Evolutionary conservation across 345 rosid genomes (phyloP).

Genomic region (Eucalyptus regnans): DNA sequence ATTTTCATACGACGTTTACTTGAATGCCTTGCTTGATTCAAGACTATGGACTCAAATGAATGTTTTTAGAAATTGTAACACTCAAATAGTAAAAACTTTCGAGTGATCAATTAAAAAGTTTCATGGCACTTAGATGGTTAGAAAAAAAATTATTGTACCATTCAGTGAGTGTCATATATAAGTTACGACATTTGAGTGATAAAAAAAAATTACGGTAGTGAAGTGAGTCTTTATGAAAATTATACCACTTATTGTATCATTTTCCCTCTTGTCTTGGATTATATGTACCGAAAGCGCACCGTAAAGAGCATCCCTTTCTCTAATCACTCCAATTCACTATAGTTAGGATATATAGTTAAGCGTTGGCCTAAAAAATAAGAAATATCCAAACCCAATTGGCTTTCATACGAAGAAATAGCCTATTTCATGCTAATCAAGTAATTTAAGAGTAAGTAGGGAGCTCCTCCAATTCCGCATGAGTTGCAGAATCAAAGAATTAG

Average conservation of each 20-base stretch:
- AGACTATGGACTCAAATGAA: no score
- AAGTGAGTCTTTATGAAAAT: no score
- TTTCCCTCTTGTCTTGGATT: background rate
- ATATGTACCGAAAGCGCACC: background rate
- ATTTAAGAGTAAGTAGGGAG: background rate
- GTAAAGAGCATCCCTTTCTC: background rate
- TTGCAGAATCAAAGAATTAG: background rate
- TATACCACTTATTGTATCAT: no score
- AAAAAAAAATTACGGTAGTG: rapidly evolving
- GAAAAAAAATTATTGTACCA: no score
- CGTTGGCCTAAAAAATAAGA: background rate
- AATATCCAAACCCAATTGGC: background rate
- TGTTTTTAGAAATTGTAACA: no score
- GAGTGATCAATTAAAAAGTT: no score
- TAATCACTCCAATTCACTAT: background rate
- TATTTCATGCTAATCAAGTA: background rate
- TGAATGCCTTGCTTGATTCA: no score
- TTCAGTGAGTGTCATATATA: no score
- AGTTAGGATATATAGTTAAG: background rate
- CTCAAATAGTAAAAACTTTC: no score
- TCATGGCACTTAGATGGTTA: no score
- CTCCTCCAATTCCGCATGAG: background rate
- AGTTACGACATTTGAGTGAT: no score
- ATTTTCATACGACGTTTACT: rapidly evolving
- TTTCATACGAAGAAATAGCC: background rate